Base-by-base conservation (phyloP, 176 grass and related monocot genomes). In the Cenchrus purpureus region DNA sequence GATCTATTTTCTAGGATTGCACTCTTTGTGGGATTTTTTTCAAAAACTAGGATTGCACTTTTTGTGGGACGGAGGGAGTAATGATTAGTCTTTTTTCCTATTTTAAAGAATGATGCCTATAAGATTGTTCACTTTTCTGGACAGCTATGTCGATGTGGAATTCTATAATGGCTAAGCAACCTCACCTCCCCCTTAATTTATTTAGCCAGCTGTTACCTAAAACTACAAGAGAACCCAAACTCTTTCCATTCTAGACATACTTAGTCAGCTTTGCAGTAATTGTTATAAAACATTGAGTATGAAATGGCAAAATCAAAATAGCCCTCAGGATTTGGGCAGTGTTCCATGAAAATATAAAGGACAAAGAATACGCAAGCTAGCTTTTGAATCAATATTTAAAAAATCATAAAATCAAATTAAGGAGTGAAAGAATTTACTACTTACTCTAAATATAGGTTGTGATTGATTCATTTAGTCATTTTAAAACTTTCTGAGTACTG, bases 31-130 rank as follows among this genome's bases (percentile, higher is more conserved):
- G 25, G 25, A 25, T 25, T 25, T 25, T 25, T 25, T 25, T 25
- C 25, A 25, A 25, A 25, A 25, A 25, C 25, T 25, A 25, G 25
- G 25, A 25, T 25, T 25, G 25, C 25, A 25, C 25, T 25, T 25
- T 25, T 25, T 25, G 25, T 25, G 25, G 25, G 25, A 25, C 25
- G 25, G 25, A 25, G 25, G 25, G 25, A 25, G 25, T 25, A 56
- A 56, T 56, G 54, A 5, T 56, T 17, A 17, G 17, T 40, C 12
- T 51, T 51, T 2, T 46, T 46, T 46, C 8, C 8, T 6, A 46
- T 46, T 46, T 46, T 46, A 46, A 46, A 46, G 45, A 90, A 71
- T 66, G 63, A 67, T 83, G 28, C 12, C 32, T 57, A 50, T 15
- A 78, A 77, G 71, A 58, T n/a, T n/a, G 15, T 11, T 50, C 34